Evolutionary conservation across 257 asterid species (phyloP).

Genomic region (Solanum appendiculatum): DNA sequence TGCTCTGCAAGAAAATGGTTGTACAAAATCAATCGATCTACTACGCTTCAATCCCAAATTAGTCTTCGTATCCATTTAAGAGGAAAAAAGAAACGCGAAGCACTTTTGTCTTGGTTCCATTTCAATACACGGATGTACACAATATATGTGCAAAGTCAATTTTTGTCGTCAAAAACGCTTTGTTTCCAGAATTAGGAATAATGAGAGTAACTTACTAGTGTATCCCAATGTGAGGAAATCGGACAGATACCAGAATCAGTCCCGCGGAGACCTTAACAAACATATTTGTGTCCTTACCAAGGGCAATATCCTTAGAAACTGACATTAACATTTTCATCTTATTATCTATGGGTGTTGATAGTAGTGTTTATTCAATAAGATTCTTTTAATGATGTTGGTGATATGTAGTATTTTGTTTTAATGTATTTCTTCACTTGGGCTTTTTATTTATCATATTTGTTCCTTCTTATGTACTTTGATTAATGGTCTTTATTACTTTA

Average conservation of each 20-base stretch:
- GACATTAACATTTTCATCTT: constrained; percentile 38
- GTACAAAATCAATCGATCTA: not conserved
- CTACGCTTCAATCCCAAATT: not conserved
- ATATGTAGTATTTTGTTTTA: too few species aligned
- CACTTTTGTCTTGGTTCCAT: too few species aligned
- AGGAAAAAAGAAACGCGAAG: not conserved
- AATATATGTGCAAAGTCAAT: too few species aligned
- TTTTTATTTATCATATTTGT: too few species aligned
- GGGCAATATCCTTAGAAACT: constrained; percentile 44
- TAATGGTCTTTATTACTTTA: not conserved
- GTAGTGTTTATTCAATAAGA: too few species aligned
- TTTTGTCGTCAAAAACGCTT: not conserved
- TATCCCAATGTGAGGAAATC: constrained; percentile 52
- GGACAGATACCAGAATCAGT: constrained; percentile 31
- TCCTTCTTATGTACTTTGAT: too few species aligned
- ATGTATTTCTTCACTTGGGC: too few species aligned
- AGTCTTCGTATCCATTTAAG: not conserved
- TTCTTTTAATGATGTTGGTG: too few species aligned
- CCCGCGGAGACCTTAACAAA: constrained; percentile 35
- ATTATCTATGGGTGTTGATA: too few species aligned
- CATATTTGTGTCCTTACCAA: constrained; percentile 59
- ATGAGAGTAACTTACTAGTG: constrained; percentile 29
- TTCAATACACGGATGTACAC: too few species aligned
- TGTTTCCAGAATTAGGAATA: not conserved
- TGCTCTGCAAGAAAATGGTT: not conserved